A percentile compares a stretch with the other conserved stretches of the same genome.
These are phyloP conservation scores for Cladosporium halotolerans DNA, from an alignment of 2,329 filamentous ascomycete species.

Conservation along the genomic window DNA sequence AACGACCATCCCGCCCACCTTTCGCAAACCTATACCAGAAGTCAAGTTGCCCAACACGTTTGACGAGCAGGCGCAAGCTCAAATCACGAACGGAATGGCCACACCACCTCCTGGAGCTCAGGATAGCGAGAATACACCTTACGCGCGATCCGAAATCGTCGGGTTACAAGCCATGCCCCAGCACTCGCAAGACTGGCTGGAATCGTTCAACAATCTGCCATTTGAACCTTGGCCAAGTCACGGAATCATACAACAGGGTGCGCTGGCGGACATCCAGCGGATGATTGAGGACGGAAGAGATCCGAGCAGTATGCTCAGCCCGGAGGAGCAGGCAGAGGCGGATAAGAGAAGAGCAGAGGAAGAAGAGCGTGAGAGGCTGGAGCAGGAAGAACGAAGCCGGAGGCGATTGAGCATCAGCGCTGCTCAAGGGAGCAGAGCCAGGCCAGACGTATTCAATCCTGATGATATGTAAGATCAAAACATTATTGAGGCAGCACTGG, in stretches of 20 bases:
- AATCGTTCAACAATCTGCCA: slow-evolving; percentile 49
- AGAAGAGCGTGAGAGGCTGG: slow-evolving; percentile 34
- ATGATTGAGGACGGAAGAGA: slow-evolving; percentile 58
- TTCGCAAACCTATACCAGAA: slow-evolving; percentile 24
- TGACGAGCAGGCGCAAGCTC: slow-evolving; percentile 14
- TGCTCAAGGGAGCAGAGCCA: slow-evolving; percentile 9
- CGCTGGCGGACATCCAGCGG: slow-evolving; percentile 55
- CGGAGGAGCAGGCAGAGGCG: slow-evolving; percentile 35
- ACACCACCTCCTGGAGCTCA: slow-evolving; percentile 21
- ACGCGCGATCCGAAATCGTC: slow-evolving; percentile 13
- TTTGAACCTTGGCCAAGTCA: slow-evolving; percentile 75
- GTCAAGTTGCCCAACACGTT: slow-evolving; percentile 6
- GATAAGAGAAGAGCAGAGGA: slow-evolving; percentile 32
- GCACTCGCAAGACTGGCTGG: slow-evolving; percentile 29
- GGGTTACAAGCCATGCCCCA: slow-evolving; percentile 25
- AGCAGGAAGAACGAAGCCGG: slow-evolving; percentile 22
- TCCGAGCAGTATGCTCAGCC: slow-evolving; percentile 43
- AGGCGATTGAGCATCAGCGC: slow-evolving; percentile 12
- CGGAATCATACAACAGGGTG: slow-evolving; percentile 62
- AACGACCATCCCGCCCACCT: slow-evolving; percentile 66
- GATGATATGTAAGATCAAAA: slow-evolving; percentile 22
- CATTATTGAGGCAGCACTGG: too few relatives aligned
- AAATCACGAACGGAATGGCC: slow-evolving; percentile 28
- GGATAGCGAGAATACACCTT: slow-evolving; percentile 14
- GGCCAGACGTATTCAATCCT: slow-evolving; percentile 29